A percentile compares a stretch with the other conserved stretches of the same genome.
phyloP scores from a whole-genome alignment of 805 yeast genomes.

The Lipomyces lipofer region DNA sequence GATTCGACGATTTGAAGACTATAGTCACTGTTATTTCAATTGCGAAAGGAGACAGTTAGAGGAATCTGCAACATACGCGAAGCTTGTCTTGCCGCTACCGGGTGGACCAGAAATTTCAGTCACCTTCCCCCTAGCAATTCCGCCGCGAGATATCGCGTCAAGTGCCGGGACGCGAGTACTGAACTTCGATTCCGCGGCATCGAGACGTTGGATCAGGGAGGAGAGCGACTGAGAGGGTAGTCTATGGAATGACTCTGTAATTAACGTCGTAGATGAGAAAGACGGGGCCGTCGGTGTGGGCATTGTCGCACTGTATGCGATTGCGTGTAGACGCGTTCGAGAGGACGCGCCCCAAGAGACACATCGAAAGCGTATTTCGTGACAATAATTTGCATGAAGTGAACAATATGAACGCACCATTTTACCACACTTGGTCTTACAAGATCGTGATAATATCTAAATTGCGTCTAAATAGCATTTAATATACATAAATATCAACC shows the following conservation, averaged over 20 bases:
- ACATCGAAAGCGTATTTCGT: no score
- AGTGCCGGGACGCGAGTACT: slow-evolving; percentile 16
- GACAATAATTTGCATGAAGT: no score
- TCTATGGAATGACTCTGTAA: slow-evolving; percentile 3
- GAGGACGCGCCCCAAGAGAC: no score
- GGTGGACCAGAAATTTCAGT: slow-evolving; percentile 28
- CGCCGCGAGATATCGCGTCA: slow-evolving; percentile 24
- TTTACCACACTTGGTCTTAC: no score
- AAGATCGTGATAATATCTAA: no score
- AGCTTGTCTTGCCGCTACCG: slow-evolving; percentile 28
- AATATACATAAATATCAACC: no score
- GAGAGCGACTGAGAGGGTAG: slow-evolving; percentile 17
- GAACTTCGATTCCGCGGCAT: slow-evolving; percentile 10
- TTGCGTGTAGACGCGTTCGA: no score
- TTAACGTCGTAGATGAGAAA: not conserved
- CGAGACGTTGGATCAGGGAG: slow-evolving; percentile 2
- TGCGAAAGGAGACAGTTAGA: no score
- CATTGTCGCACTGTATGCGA: no score
- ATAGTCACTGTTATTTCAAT: not conserved
- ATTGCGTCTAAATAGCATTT: no score
- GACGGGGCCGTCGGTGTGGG: no score
- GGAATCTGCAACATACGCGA: slow-evolving; percentile 16
- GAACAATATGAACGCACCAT: no score
- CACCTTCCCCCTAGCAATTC: slow-evolving; percentile 22
- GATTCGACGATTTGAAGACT: slow-evolving; percentile 17